Evolutionary conservation across 228 moss, liverwort and hornwort species (phyloP).

Genomic region (Sphagnum magellanicum): DNA sequence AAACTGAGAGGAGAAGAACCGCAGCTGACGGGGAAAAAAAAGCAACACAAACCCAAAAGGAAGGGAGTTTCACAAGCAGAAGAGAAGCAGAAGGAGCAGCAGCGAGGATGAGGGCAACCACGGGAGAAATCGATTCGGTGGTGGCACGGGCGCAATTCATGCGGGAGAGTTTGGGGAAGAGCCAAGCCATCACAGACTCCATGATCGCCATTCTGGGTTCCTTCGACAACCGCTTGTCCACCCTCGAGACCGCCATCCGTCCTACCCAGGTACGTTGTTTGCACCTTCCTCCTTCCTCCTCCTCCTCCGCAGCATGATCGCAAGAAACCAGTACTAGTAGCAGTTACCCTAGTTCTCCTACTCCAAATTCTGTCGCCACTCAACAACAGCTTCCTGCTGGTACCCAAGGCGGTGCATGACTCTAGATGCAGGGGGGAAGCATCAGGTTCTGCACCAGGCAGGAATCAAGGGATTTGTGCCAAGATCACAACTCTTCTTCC

Average conservation of each 20-base stretch:
- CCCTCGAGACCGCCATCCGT: conserved; percentile 96
- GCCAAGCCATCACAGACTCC: conserved; percentile 68
- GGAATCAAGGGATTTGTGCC: too few species aligned
- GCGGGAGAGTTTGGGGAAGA: conserved; percentile 76
- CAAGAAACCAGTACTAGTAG: not conserved
- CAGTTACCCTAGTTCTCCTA: not conserved
- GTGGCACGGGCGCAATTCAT: conserved; percentile 69
- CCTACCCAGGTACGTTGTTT: conserved; percentile 66
- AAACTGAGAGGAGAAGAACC: too few species aligned
- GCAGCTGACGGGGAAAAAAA: too few species aligned
- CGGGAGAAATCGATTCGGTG: conserved; percentile 58
- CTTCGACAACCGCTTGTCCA: conserved; percentile 86
- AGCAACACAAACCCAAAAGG: too few species aligned
- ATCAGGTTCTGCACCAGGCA: too few species aligned
- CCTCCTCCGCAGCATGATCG: not conserved
- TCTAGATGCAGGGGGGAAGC: not conserved
- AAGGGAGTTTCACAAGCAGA: too few species aligned
- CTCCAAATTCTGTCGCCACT: not conserved
- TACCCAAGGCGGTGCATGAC: not conserved
- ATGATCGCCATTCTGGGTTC: conserved; percentile 91
- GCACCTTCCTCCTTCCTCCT: not conserved
- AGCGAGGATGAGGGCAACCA: conserved; percentile 47
- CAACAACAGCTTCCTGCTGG: not conserved
- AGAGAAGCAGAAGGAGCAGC: too few species aligned
- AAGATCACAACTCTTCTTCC: too few species aligned